A percentile compares a stretch with the other conserved stretches of the same genome.
These are phyloP conservation scores for Stenocarpella maydis DNA, from an alignment of 2,329 filamentous ascomycete species.

Conservation along the genomic window DNA sequence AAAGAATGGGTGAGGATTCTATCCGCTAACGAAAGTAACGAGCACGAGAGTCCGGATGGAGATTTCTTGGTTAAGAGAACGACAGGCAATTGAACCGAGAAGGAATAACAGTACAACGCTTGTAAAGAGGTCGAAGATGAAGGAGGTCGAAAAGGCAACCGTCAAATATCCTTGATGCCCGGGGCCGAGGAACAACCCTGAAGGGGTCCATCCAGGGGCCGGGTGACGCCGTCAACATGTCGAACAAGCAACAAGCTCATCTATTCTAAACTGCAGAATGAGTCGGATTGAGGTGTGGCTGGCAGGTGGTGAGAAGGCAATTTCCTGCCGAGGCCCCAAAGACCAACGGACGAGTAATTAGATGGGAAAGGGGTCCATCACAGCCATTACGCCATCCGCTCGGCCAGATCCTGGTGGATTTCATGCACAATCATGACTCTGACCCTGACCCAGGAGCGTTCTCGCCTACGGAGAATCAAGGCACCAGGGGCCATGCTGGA, in stretches of 20 bases:
- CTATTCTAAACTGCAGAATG: background rate
- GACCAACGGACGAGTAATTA: background rate
- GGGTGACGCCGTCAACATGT: constrained; percentile 9
- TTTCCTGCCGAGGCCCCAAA: constrained; percentile 1
- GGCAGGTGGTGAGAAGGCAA: constrained; percentile 20
- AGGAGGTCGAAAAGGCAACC: background rate
- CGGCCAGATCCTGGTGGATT: constrained; percentile 4
- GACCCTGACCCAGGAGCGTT: background rate
- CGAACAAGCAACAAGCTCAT: background rate
- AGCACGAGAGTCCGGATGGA: background rate
- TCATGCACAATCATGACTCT: constrained; percentile 11
- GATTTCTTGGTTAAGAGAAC: background rate
- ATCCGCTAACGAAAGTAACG: constrained; percentile 12
- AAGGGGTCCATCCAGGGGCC: background rate
- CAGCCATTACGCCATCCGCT: constrained; percentile 1
- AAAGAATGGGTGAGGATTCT: background rate
- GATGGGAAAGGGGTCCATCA: background rate
- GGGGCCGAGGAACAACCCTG: background rate
- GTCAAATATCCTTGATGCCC: background rate
- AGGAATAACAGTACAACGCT: background rate
- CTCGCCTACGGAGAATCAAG: background rate
- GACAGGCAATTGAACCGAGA: constrained; percentile 1
- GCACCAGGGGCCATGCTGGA: background rate
- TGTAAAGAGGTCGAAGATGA: background rate
- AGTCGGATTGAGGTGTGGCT: background rate